Conservation (phyloP, 345 rosid genomes). For the Noccaea bulbosa region DNA sequence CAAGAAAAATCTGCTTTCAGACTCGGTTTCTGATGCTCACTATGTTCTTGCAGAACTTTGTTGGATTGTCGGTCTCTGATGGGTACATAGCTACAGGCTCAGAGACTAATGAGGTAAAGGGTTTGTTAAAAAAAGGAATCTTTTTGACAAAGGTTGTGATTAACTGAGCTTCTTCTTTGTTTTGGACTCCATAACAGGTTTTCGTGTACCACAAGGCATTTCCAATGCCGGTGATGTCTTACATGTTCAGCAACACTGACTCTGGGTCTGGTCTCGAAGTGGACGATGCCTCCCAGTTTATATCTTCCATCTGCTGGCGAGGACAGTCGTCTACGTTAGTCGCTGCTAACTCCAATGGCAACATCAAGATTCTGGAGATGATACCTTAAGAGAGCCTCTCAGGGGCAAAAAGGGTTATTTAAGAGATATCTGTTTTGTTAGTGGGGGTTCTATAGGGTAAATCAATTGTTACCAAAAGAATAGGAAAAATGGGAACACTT, state of each 20-base stretch:
- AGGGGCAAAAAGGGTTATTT: background rate
- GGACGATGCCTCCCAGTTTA: conserved; percentile 73
- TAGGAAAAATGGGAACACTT: conserved; percentile 25
- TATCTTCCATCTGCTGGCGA: conserved; percentile 91
- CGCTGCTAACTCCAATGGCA: conserved; percentile 90
- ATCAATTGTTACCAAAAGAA: conserved; percentile 31
- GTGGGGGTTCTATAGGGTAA: conserved; percentile 32
- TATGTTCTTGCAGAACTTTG: conserved; percentile 73
- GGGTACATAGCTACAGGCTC: conserved; percentile 99
- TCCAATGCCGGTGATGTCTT: conserved; percentile 91
- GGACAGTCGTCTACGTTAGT: conserved; percentile 74
- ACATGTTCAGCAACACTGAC: conserved; percentile 69
- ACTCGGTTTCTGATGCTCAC: background rate
- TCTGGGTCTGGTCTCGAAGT: conserved; percentile 61
- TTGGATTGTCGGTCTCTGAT: conserved; percentile 89
- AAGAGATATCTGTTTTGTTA: conserved; percentile 30
- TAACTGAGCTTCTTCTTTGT: conserved; percentile 10
- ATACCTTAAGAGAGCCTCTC: conserved; percentile 39
- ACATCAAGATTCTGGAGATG: conserved; percentile 92
- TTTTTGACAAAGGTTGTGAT: background rate
- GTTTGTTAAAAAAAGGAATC: background rate
- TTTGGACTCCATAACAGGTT: conserved; percentile 55
- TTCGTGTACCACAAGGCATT: conserved; percentile 93
- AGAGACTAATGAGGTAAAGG: conserved; percentile 91
- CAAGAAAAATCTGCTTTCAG: background rate